phyloP scores from a whole-genome alignment of 2,329 filamentous ascomycete species.

The Torrubiella hemipterigena region DNA sequence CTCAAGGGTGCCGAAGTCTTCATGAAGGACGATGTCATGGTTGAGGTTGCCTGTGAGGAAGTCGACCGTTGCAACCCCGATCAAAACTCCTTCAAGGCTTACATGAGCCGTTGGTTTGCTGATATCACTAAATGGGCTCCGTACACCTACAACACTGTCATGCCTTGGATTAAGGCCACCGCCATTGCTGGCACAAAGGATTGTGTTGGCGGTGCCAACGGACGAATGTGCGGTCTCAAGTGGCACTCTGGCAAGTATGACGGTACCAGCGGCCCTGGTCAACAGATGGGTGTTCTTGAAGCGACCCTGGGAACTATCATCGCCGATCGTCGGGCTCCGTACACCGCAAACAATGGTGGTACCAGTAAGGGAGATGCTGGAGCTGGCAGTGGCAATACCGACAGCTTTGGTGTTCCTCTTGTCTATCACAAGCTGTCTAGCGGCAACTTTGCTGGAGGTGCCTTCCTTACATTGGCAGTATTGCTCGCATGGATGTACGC shows the following conservation, averaged over 20 bases:
- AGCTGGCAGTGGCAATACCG: slow-evolving; percentile 34
- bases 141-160: slow-evolving; percentile 39
- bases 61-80: slow-evolving; percentile 49
- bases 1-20: slow-evolving; percentile 41
- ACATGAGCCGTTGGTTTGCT: slow-evolving; percentile 49
- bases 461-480: slow-evolving; percentile 47
- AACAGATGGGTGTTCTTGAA: slow-evolving; percentile 60
- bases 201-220: slow-evolving; percentile 44
- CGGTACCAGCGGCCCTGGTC: slow-evolving; percentile 49
- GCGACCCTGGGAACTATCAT: slow-evolving; percentile 52
- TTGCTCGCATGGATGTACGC: slow-evolving; percentile 42
- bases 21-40: slow-evolving; percentile 48
- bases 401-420: slow-evolving; percentile 18
- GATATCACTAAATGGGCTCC: slow-evolving; percentile 52
- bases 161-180: slow-evolving; percentile 40
- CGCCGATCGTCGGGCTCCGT: slow-evolving; percentile 24
- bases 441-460: slow-evolving; percentile 57
- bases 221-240: slow-evolving; percentile 46
- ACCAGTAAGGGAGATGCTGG: slow-evolving; percentile 37
- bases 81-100: slow-evolving; percentile 53
- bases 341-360: slow-evolving; percentile 43
- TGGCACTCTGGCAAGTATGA: slow-evolving; percentile 48
- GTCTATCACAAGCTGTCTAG: slow-evolving; percentile 26
- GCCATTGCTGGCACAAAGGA: slow-evolving; percentile 44
- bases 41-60: slow-evolving; percentile 53